phyloP scores from a whole-genome alignment of 2,329 filamentous ascomycete genomes.

The Pleoardoris graminearum region DNA sequence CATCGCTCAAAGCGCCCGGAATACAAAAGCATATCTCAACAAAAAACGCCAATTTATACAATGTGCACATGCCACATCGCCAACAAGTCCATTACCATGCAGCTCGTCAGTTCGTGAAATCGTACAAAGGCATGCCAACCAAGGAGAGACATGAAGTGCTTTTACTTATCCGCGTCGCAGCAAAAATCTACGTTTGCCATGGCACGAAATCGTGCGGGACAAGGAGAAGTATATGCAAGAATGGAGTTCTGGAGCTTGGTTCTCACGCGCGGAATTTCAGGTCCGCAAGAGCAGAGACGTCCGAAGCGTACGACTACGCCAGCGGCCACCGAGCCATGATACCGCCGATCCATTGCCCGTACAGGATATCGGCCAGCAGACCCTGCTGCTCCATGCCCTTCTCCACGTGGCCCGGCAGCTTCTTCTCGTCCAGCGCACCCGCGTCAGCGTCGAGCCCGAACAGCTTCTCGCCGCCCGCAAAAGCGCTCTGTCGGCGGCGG shows the following conservation, averaged over 20 bases:
- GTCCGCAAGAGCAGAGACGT: not conserved
- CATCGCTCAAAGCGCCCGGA: too few relatives aligned
- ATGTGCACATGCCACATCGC: too few relatives aligned
- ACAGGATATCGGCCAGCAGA: constrained; percentile 86
- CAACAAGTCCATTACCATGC: too few relatives aligned
- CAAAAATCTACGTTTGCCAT: not conserved
- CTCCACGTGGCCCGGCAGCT: constrained; percentile 60
- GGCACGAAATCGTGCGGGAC: not conserved
- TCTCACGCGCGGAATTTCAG: too few relatives aligned
- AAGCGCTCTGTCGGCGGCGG: constrained; percentile 57
- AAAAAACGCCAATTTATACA: too few relatives aligned
- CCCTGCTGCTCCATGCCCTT: constrained; percentile 91
- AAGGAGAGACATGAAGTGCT: constrained; percentile 6
- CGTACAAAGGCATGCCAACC: not conserved
- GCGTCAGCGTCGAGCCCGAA: constrained; percentile 46
- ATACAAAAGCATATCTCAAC: too few relatives aligned
- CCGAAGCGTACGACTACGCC: constrained; percentile 8
- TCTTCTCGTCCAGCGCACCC: constrained; percentile 48
- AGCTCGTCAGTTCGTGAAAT: too few relatives aligned
- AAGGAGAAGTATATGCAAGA: constrained; percentile 4
- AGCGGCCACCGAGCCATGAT: constrained; percentile 59
- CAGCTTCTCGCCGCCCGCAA: constrained; percentile 48
- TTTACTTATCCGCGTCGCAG: not conserved
- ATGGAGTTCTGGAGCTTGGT: constrained; percentile 3
- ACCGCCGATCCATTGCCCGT: constrained; percentile 86